phyloP scores from a whole-genome alignment of 495 filamentous ascomycete genomes.

The Jackrogersella multiformis region DNA sequence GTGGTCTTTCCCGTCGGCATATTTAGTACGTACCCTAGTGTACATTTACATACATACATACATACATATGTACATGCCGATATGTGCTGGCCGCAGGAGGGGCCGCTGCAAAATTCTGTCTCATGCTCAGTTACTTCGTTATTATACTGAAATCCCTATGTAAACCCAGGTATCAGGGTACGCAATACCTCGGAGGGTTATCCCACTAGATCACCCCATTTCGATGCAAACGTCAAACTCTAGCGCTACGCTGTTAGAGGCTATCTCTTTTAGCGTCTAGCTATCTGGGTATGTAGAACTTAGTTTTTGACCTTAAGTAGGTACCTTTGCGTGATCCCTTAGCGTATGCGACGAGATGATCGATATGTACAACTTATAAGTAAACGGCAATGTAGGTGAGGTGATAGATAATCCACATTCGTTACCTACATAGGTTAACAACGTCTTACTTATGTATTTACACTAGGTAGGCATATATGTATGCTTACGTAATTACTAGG shows the following conservation, averaged over 20 bases:
- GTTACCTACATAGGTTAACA: too few relatives aligned
- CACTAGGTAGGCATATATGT: neutral
- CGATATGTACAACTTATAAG: too few relatives aligned
- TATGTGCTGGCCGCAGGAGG: constrained; percentile 22
- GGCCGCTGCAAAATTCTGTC: constrained; percentile 31
- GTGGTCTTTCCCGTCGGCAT: constrained; percentile 15
- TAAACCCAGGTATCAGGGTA: neutral
- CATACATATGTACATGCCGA: constrained; percentile 17
- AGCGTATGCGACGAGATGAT: too few relatives aligned
- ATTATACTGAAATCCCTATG: neutral
- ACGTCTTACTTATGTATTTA: too few relatives aligned
- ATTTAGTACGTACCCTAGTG: too few relatives aligned
- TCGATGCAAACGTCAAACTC: constrained; percentile 10
- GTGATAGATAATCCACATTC: too few relatives aligned
- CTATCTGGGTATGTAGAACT: constrained; percentile 4
- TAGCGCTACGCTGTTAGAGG: constrained; percentile 4
- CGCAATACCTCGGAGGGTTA: neutral
- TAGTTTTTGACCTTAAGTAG: neutral
- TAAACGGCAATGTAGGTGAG: too few relatives aligned
- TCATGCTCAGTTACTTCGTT: constrained; percentile 14
- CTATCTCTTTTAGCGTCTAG: constrained; percentile 6
- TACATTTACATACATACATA: constrained; percentile 15
- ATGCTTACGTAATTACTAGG: neutral
- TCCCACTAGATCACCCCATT: constrained; percentile 5
- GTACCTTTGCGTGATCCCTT: too few relatives aligned